These are phyloP conservation scores for Tylopilus balloui DNA, from an alignment of 768 basidiomycete genomes.

Conservation along the genomic window DNA sequence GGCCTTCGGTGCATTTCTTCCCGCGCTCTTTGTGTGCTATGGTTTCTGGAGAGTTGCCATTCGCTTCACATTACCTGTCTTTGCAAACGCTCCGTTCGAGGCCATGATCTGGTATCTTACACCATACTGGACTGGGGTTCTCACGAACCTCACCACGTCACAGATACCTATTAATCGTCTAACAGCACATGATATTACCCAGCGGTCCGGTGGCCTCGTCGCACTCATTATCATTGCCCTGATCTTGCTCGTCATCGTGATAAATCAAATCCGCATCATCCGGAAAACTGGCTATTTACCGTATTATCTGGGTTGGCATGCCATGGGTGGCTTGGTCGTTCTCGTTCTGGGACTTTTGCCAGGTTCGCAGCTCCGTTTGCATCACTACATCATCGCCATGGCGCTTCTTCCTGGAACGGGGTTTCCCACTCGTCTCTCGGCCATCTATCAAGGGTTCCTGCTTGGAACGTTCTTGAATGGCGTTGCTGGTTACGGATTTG, in stretches of 20 bases:
- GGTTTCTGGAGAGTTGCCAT: constrained; percentile 75
- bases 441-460: constrained; percentile 76
- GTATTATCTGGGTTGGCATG: constrained; percentile 72
- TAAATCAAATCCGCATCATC: constrained; percentile 79
- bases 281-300: constrained; percentile 82
- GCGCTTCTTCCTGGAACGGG: constrained; percentile 71
- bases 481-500: constrained; percentile 74
- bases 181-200: constrained; percentile 60
- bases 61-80: constrained; percentile 69
- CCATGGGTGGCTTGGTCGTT: constrained; percentile 58
- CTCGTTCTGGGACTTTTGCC: constrained; percentile 68
- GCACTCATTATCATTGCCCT: constrained; percentile 66
- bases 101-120: constrained; percentile 67
- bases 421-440: constrained; percentile 76
- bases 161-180: constrained; percentile 75
- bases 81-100: constrained; percentile 66
- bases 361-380: constrained; percentile 63
- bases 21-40: constrained; percentile 71
- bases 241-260: constrained; percentile 51
- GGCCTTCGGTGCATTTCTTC: constrained; percentile 77
- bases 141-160: constrained; percentile 67
- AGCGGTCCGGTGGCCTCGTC: constrained; percentile 61
- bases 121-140: constrained; percentile 74
- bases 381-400: constrained; percentile 81
- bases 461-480: constrained; percentile 82